A percentile compares a stretch with the other conserved stretches of the same genome.
Conservation (phyloP, 208 protist species). For the Porcisia hertigi region DNA sequence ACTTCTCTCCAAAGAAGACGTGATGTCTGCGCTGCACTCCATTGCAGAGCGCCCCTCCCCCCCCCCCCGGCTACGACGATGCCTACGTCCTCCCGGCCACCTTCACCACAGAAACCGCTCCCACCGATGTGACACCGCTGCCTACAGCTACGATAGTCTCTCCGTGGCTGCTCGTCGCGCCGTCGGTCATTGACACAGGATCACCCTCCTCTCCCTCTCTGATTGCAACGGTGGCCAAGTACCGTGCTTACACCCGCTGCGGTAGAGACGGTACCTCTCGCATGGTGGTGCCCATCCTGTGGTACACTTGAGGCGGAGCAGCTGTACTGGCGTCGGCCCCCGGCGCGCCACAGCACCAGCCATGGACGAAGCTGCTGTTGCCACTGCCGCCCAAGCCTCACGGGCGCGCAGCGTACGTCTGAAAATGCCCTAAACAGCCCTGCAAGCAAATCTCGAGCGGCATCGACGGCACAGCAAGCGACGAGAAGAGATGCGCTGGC, state of each 20-base stretch:
- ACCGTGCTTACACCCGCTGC: neutral
- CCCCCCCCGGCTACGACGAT: constrained; percentile 21
- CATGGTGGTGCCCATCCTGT: constrained; percentile 51
- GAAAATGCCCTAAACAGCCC: constrained; percentile 6
- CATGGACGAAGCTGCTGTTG: neutral
- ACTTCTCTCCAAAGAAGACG: neutral
- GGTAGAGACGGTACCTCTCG: constrained; percentile 34
- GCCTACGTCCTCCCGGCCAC: constrained; percentile 48
- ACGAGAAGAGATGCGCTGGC: constrained; percentile 22
- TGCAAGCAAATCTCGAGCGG: constrained; percentile 22
- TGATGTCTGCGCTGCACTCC: neutral
- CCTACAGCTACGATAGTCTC: constrained; percentile 27
- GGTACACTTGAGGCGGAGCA: constrained; percentile 41
- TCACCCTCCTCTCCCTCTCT: neutral
- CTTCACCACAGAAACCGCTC: neutral
- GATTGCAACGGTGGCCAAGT: neutral
- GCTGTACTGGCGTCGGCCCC: constrained; percentile 28
- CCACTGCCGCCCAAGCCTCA: constrained; percentile 3
- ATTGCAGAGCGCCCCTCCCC: neutral
- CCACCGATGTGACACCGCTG: neutral
- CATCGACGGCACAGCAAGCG: constrained; percentile 28
- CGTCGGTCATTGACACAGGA: neutral
- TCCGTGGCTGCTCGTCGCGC: constrained; percentile 37
- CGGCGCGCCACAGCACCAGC: neutral
- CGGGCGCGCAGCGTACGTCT: constrained; percentile 12